These are phyloP conservation scores for Dactylorhiza incarnata DNA, from an alignment of 106 monocot genomes.

Conservation along the genomic window DNA sequence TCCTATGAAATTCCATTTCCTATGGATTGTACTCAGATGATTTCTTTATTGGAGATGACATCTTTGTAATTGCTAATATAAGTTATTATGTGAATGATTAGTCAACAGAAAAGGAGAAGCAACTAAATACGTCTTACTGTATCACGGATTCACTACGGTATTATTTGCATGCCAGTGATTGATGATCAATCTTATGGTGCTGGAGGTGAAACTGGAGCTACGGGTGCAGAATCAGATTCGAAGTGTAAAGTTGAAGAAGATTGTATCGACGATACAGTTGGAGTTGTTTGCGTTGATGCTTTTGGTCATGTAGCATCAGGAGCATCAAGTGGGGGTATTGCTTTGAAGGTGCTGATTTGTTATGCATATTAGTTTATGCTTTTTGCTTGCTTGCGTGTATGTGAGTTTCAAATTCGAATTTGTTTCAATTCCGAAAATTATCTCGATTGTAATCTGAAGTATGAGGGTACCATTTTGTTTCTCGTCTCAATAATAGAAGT, in stretches of 20 bases:
- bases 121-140: background rate
- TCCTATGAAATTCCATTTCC: too few relatives aligned
- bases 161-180: background rate
- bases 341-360: conserved; percentile 59
- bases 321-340: conserved; percentile 96
- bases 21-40: too few relatives aligned
- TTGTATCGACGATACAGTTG: conserved; percentile 86
- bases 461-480: too few relatives aligned
- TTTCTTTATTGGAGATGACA: too few relatives aligned
- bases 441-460: too few relatives aligned
- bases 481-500: too few relatives aligned
- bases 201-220: conserved; percentile 13
- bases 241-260: conserved; percentile 30
- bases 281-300: conserved; percentile 78
- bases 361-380: background rate
- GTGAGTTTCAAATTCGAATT: too few relatives aligned
- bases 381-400: background rate
- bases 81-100: too few relatives aligned
- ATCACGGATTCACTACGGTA: background rate
- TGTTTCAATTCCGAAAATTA: too few relatives aligned
- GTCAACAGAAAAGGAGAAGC: background rate
- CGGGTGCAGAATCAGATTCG: background rate
- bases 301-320: conserved; percentile 75
- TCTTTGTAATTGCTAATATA: too few relatives aligned
- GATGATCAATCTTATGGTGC: conserved; percentile 14